Evolutionary conservation across 2,329 filamentous ascomycete species (phyloP).

Genomic region (Fusarium sp.): DNA sequence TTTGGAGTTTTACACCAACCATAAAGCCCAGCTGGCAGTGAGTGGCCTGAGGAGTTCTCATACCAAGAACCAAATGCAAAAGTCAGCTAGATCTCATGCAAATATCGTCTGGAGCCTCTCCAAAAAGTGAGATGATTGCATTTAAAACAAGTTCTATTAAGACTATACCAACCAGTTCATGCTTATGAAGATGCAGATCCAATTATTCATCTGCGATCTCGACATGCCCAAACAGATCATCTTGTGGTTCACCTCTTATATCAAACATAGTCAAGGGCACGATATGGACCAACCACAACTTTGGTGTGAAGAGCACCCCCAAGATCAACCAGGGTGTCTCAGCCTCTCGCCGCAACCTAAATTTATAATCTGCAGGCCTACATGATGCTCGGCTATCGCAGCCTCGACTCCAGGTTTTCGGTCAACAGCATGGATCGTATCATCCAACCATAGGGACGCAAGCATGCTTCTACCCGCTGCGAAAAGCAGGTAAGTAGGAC

Average conservation of each 20-base stretch:
- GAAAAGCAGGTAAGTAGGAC: constrained; percentile 23
- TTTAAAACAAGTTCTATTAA: no score
- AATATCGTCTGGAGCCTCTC: no score
- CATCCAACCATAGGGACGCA: constrained; percentile 22
- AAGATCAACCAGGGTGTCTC: constrained; percentile 42
- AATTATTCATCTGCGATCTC: neutral
- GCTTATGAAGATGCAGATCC: neutral
- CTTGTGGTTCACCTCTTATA: constrained; percentile 1
- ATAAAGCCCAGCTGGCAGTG: no score
- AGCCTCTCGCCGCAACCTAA: constrained; percentile 26
- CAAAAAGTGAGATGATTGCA: no score
- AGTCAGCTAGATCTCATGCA: no score
- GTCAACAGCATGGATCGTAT: constrained; percentile 21
- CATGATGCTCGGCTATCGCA: constrained; percentile 44
- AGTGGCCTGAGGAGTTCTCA: no score
- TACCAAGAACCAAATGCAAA: no score
- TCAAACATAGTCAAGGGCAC: constrained; percentile 15
- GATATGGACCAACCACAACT: constrained; percentile 35
- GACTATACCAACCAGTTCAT: neutral
- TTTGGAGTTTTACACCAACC: no score
- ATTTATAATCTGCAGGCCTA: constrained; percentile 17
- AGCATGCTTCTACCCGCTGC: constrained; percentile 28
- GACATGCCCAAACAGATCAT: neutral
- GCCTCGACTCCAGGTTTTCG: constrained; percentile 38
- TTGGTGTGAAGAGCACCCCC: constrained; percentile 45